A percentile compares a stretch with the other conserved stretches of the same genome.
phyloP scores from a whole-genome alignment of 2,329 filamentous ascomycete genomes.

The Trichoderma koningiopsis region DNA sequence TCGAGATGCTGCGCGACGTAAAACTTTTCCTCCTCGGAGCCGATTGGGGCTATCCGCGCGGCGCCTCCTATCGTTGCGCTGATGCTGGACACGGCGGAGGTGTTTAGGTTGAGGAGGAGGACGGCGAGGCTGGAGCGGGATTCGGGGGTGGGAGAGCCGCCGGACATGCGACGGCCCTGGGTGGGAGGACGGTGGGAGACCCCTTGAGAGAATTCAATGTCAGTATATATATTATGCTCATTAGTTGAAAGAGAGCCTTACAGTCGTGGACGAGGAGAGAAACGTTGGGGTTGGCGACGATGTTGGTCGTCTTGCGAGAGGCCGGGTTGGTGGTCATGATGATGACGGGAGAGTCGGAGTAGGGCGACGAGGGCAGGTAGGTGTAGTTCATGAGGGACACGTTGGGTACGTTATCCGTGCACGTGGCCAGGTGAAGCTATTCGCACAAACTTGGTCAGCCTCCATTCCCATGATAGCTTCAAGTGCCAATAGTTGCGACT shows the following conservation, averaged over 20 bases:
- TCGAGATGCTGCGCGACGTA: slow-evolving; percentile 82
- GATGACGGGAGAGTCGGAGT: slow-evolving; percentile 73
- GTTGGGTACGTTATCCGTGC: slow-evolving; percentile 78
- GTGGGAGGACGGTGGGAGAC: slow-evolving; percentile 88
- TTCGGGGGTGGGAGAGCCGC: slow-evolving; percentile 65
- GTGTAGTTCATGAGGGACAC: slow-evolving; percentile 99
- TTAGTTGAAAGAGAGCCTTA: slow-evolving; percentile 35
- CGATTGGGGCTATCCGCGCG: slow-evolving; percentile 70
- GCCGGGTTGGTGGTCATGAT: slow-evolving; percentile 88
- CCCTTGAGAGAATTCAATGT: slow-evolving; percentile 50
- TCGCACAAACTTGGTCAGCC: not conserved
- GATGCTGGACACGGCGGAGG: slow-evolving; percentile 82
- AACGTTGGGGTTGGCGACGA: slow-evolving; percentile 81
- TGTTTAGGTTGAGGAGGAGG: slow-evolving; percentile 88
- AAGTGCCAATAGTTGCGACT: slow-evolving; percentile 52
- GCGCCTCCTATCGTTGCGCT: slow-evolving; percentile 91
- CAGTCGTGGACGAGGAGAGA: slow-evolving; percentile 96
- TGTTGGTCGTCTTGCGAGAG: slow-evolving; percentile 79
- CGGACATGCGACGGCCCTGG: slow-evolving; percentile 59
- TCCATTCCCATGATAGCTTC: not conserved
- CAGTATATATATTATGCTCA: not conserved
- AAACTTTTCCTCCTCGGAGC: slow-evolving; percentile 80
- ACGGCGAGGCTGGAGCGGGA: slow-evolving; percentile 75
- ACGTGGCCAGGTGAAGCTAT: slow-evolving; percentile 94
- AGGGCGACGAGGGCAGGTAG: slow-evolving; percentile 80